Base-by-base conservation (phyloP, 345 rosid genomes). In the Eutrema japonicum region DNA sequence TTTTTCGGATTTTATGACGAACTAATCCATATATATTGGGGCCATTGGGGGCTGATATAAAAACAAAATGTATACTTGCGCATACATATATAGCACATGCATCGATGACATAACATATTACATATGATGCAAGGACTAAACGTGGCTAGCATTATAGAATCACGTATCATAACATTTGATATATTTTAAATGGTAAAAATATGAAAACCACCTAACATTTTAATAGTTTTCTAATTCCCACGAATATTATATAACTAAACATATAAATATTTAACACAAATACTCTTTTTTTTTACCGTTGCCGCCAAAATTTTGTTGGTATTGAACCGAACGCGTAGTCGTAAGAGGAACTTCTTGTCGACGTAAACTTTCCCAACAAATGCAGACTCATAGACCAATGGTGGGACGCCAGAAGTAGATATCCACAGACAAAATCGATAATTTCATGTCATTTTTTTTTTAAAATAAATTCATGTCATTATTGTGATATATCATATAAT, bases 61-160 rank as follows among this genome's bases (percentile, higher is more conserved):
- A 48, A 48, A 47, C 27, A 47, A 48, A 48, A 48, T 22, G 52
- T 49, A 49, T 14, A 49, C 30, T 18, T 30, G 30, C 53, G 53
- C 30, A 48, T 48, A 49, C 30, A 48, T 48, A 49, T 49, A 49
- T 49, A 3, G 5, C 53, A 22, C 53, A 49, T 49, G 53, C 53
- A 49, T 10, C 53, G 53, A 22, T 49, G 53, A 49, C 53, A 49
- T 49, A 49, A 49, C 53, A 49, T 49, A 49, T 49, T 27, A 5
- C 35, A 32, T 9, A 22, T 22, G 12, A 22, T 22, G 3, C 29
- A 49, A 18, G 54, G 29, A 22, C 11, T 22, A 3, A 22, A 49
- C 32, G 7, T 49, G 54, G 6, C 13, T 49, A 3, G 12, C 32
- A 22, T 49, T 8, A 49, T 22, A 8, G 6, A 22, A 9, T 26